phyloP scores from a whole-genome alignment of 306 rosid species.

The Nissolia schottii region DNA sequence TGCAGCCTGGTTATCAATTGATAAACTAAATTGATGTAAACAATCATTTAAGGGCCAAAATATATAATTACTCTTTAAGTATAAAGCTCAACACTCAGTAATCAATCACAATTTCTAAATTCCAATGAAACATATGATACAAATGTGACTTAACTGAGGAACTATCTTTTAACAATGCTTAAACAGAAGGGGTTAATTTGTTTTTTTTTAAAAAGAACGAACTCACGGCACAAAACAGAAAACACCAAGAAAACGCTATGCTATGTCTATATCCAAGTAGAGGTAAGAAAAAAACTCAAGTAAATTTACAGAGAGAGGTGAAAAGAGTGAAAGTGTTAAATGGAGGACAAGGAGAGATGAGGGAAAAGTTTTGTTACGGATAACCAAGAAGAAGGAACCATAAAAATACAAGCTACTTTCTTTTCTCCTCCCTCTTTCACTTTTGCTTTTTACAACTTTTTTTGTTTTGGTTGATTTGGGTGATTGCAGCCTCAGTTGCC shows the following conservation, averaged over 20 bases:
- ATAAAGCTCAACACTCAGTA: neutral
- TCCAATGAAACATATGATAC: neutral
- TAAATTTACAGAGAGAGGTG: conserved; percentile 38
- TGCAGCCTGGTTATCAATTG: neutral
- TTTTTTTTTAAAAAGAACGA: neutral
- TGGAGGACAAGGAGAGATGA: conserved; percentile 29
- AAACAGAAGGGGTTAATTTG: neutral
- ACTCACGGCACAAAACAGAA: conserved; percentile 30
- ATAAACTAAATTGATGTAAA: neutral
- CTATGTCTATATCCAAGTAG: conserved; percentile 33
- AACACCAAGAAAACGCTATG: conserved; percentile 40
- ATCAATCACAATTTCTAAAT: neutral
- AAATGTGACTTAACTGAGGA: neutral
- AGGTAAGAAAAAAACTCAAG: conserved; percentile 26
- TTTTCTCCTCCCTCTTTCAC: conserved; percentile 22
- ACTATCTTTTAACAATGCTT: neutral
- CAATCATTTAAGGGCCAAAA: neutral
- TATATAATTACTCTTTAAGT: neutral
- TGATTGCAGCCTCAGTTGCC: neutral
- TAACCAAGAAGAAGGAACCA: conserved; percentile 38
- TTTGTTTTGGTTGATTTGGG: conserved; percentile 1
- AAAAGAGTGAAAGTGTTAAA: conserved; percentile 23
- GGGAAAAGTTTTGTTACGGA: conserved; percentile 42
- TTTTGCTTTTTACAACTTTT: conserved; percentile 6
- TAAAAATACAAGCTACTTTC: conserved; percentile 35